Evolutionary conservation across 257 asterid species (phyloP).

Genomic region (Ballota nigra): DNA sequence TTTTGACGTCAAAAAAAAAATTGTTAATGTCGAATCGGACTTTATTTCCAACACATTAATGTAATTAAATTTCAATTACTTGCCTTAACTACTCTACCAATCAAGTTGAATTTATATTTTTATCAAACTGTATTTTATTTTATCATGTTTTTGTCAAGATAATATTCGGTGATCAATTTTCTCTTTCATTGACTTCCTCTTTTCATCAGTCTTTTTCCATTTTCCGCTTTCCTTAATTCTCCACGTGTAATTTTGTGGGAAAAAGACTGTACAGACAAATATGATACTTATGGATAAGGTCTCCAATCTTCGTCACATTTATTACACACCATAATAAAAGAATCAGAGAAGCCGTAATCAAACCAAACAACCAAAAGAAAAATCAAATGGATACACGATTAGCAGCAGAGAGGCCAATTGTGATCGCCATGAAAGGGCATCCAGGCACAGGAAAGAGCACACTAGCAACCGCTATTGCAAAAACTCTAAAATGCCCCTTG

Average conservation of each 20-base stretch:
- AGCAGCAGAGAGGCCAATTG: constrained; percentile 21
- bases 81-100: too few relatives aligned
- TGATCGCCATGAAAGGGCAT: constrained; percentile 88
- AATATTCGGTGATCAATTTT: background rate
- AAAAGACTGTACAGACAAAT: background rate
- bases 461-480: constrained; percentile 52
- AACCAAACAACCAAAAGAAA: background rate
- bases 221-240: too few relatives aligned
- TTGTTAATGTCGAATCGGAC: too few relatives aligned
- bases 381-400: constrained; percentile 25
- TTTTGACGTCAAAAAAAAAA: too few relatives aligned
- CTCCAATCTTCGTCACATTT: background rate
- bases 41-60: too few relatives aligned
- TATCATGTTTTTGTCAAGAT: background rate
- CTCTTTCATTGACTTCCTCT: background rate
- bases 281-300: constrained; percentile 15
- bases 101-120: too few relatives aligned
- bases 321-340: background rate
- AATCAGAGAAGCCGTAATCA: background rate
- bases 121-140: too few relatives aligned
- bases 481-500: constrained; percentile 51
- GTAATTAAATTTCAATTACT: too few relatives aligned
- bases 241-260: background rate
- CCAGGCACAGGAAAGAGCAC: constrained; percentile 88
- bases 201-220: background rate